Evolutionary conservation across 805 yeast species (phyloP), one percentile per base, ranked within the genome.

Genomic region (Cyberlindnera samutprakarnensis): DNA sequence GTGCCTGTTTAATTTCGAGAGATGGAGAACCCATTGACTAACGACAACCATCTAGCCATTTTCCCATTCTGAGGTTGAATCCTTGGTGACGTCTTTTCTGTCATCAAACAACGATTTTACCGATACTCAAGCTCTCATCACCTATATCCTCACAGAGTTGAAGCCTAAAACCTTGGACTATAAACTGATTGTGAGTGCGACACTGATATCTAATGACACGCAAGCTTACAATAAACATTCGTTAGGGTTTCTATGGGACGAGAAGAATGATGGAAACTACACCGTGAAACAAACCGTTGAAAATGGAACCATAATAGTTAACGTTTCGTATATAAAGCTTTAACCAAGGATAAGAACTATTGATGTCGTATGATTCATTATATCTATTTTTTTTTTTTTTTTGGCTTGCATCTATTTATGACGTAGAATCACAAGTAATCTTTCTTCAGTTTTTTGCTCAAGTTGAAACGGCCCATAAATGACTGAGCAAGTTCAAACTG

Each of bases 401-500:
- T 16, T 18, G n/a, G 30, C 23, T 14, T 14, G n/a, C 18, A 15
- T 15, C 5, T 13, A 2, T 17, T 16, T 25, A 17, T 9, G 7
- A 14, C 12, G 20, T 14, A 13, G 14, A 28, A 7, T 35, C 29
- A 37, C 19, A 37, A 7, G 27, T 41, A 41, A 33, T 33, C 25
- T 33, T 41, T 41, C 27, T 37, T 35, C 27, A 41, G 18, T 22
- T 41, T 41, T 18, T 25, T 19, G 15, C 27, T 37, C 15, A 35
- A 20, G 14, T 18, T 30, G 33, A 41, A 41, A 5, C 44, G 16
- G 12, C 44, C 44, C 44, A 41, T 37, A 23, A 41, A 41, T 2
- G 41, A 32, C 9, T 34, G 39, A 18, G 35, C 37, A 6, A 30
- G n/a, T 9, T 18, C 15, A 17, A 33, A 33, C 28, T 30, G 24